phyloP scores from a whole-genome alignment of 345 rosid genomes.

The Ceriops tagal region DNA sequence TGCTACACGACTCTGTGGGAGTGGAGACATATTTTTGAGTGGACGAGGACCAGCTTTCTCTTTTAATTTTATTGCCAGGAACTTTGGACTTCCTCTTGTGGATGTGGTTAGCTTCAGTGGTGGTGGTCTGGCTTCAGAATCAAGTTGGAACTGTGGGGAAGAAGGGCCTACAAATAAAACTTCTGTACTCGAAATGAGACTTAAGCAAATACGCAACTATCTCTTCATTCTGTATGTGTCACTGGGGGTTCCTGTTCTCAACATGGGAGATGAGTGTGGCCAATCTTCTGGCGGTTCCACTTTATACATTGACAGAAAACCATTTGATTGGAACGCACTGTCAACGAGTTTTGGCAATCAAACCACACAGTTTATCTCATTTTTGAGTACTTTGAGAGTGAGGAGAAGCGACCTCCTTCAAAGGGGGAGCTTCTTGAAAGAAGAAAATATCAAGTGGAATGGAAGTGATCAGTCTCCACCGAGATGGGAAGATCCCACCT shows the following conservation, averaged over 20 bases:
- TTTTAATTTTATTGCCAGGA: slow-evolving; percentile 66
- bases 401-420: slow-evolving; percentile 73
- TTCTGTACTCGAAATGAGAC: slow-evolving; percentile 69
- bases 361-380: slow-evolving; percentile 65
- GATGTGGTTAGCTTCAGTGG: slow-evolving; percentile 84
- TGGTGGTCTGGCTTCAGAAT: slow-evolving; percentile 47
- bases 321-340: slow-evolving; percentile 65
- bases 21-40: slow-evolving; percentile 70
- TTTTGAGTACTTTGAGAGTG: slow-evolving; percentile 53
- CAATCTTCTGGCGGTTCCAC: slow-evolving; percentile 69
- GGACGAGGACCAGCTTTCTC: slow-evolving; percentile 92
- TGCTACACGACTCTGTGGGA: slow-evolving; percentile 91
- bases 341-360: slow-evolving; percentile 64
- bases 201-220: slow-evolving; percentile 82
- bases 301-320: slow-evolving; percentile 45
- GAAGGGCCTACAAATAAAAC: slow-evolving; percentile 81
- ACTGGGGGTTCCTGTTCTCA: slow-evolving; percentile 76
- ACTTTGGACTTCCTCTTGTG: slow-evolving; percentile 76
- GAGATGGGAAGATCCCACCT: slow-evolving; percentile 65
- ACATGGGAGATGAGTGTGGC: slow-evolving; percentile 97
- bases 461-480: slow-evolving; percentile 68
- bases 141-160: slow-evolving; percentile 95
- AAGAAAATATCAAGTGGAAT: slow-evolving; percentile 74
- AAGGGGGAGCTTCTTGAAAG: slow-evolving; percentile 50
- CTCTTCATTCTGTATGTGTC: slow-evolving; percentile 70